These are phyloP conservation scores for Dalbergia cochinchinensis DNA, from an alignment of 306 rosid genomes.

Conservation along the genomic window DNA sequence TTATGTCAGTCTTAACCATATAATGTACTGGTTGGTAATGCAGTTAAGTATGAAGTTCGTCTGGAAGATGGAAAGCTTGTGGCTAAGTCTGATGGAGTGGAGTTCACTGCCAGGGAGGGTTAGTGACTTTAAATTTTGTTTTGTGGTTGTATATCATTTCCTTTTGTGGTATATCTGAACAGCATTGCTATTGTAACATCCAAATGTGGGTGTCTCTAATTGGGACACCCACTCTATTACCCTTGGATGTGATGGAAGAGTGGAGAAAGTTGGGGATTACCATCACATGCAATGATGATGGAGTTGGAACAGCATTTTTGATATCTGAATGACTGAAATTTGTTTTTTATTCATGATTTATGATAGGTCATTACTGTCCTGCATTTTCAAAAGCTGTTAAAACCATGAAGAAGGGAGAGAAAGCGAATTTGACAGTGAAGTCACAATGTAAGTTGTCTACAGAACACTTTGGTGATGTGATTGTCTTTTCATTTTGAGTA, in stretches of 20 bases:
- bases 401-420: slow-evolving; percentile 96
- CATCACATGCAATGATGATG: no score
- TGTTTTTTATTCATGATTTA: not conserved
- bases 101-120: slow-evolving; percentile 83
- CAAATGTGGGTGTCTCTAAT: no score
- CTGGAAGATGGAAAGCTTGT: slow-evolving; percentile 79
- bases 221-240: no score
- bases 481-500: not conserved
- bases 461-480: not conserved
- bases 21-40: slow-evolving; percentile 35
- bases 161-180: not conserved
- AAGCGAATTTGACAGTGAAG: slow-evolving; percentile 73
- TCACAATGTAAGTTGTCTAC: slow-evolving; percentile 78
- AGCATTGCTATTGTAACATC: no score
- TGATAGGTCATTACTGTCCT: slow-evolving; percentile 84
- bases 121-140: not conserved
- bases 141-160: not conserved
- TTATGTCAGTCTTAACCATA: not conserved
- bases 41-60: slow-evolving; percentile 80
- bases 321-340: not conserved
- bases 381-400: slow-evolving; percentile 87
- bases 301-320: no score
- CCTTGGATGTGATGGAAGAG: no score
- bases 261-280: no score
- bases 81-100: slow-evolving; percentile 73